These are phyloP conservation scores for Puccinia brachypodii DNA, from an alignment of 1,284 basidiomycete species.

Conservation along the genomic window DNA sequence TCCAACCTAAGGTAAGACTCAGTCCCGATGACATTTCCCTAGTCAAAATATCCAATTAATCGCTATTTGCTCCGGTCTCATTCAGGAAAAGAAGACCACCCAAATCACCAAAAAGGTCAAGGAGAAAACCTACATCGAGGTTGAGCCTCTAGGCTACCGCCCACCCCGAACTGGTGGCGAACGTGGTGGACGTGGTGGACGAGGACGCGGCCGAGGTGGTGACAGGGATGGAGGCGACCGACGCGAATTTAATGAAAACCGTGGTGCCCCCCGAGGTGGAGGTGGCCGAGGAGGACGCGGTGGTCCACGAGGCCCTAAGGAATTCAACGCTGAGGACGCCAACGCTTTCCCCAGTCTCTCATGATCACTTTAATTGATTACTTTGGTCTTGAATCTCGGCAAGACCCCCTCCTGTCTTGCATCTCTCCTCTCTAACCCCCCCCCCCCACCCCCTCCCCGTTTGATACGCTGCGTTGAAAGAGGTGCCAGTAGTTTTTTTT, in stretches of 20 bases:
- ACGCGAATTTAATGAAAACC: constrained; percentile 21
- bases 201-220: constrained; percentile 35
- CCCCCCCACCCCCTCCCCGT: background rate
- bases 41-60: background rate
- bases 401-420: background rate
- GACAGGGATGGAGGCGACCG: constrained; percentile 17
- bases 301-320: constrained; percentile 21
- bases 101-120: constrained; percentile 39
- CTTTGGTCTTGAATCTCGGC: background rate
- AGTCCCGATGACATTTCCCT: background rate
- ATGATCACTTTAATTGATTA: background rate
- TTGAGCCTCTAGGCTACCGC: constrained; percentile 42
- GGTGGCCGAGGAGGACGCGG: constrained; percentile 35
- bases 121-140: constrained; percentile 46
- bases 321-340: constrained; percentile 42
- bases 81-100: constrained; percentile 36
- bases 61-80: background rate
- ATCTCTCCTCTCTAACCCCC: background rate
- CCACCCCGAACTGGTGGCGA: constrained; percentile 40
- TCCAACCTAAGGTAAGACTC: constrained; percentile 32
- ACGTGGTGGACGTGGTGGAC: constrained; percentile 41
- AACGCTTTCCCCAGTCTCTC: constrained; percentile 45
- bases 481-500: constrained; percentile 18
- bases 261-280: constrained; percentile 26
- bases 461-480: background rate